A percentile compares a stretch with the other conserved stretches of the same genome.
phyloP scores from a whole-genome alignment of 495 filamentous ascomycete genomes.

The Penicillium manginii region DNA sequence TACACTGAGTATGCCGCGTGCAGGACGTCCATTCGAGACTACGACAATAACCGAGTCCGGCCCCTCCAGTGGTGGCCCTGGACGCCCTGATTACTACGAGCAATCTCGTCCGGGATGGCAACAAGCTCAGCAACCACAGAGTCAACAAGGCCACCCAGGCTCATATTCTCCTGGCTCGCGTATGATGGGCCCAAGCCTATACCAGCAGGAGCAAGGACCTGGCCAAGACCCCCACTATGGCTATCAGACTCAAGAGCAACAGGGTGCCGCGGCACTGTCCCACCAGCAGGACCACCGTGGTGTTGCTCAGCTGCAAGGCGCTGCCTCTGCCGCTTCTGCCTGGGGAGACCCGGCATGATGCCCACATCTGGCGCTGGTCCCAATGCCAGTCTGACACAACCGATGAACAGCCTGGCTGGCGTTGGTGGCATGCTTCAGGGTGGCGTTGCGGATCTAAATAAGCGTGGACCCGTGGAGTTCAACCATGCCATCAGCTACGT shows the following conservation, averaged over 20 bases:
- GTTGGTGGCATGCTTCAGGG: slow-evolving; percentile 52
- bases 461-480: slow-evolving; percentile 95
- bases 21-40: slow-evolving; percentile 52
- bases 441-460: slow-evolving; percentile 70
- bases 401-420: slow-evolving; percentile 49
- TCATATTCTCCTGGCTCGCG: slow-evolving; percentile 52
- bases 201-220: slow-evolving; percentile 43
- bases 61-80: slow-evolving; percentile 36
- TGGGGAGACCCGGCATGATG: slow-evolving; percentile 46
- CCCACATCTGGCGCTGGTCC: slow-evolving; percentile 50
- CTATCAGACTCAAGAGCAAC: slow-evolving; percentile 52
- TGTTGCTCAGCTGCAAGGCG: slow-evolving; percentile 78
- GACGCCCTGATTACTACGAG: slow-evolving; percentile 50
- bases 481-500: slow-evolving; percentile 99
- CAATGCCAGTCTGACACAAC: slow-evolving; percentile 52
- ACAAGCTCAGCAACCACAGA: slow-evolving; percentile 44
- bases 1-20: slow-evolving; percentile 58
- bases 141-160: slow-evolving; percentile 39
- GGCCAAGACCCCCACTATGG: slow-evolving; percentile 48
- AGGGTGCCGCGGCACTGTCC: slow-evolving; percentile 55
- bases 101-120: slow-evolving; percentile 53
- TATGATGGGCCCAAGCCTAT: slow-evolving; percentile 45
- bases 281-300: slow-evolving; percentile 83
- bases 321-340: slow-evolving; percentile 64
- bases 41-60: slow-evolving; percentile 40